A percentile compares a stretch with the other conserved stretches of the same genome.
Conservation (phyloP, 1,284 basidiomycete genomes). For the Leccinum ponderosum region DNA sequence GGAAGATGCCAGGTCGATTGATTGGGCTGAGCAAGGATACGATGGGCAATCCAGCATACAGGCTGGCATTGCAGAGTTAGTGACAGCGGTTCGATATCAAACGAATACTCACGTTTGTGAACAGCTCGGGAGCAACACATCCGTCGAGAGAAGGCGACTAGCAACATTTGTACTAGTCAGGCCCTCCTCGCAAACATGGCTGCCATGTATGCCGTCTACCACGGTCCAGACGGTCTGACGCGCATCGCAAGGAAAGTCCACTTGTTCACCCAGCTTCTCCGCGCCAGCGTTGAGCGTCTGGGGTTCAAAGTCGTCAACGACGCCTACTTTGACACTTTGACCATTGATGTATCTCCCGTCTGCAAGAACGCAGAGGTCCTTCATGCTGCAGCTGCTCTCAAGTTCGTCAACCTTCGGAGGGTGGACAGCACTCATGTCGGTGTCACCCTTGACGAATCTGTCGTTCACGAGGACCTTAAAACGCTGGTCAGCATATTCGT, state of each 20-base stretch:
- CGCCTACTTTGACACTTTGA: conserved; percentile 92
- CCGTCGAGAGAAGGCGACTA: conserved; percentile 93
- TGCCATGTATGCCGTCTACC: conserved; percentile 97
- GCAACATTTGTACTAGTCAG: conserved; percentile 93
- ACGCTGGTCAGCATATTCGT: conserved; percentile 85
- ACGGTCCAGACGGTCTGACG: conserved; percentile 86
- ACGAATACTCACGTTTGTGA: conserved; percentile 12
- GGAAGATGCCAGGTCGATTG: conserved; percentile 95
- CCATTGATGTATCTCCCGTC: conserved; percentile 73
- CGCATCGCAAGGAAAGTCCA: conserved; percentile 92
- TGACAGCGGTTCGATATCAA: conserved; percentile 6
- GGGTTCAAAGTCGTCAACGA: conserved; percentile 71
- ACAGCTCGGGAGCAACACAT: conserved; percentile 95
- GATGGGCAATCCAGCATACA: conserved; percentile 85
- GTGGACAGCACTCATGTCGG: conserved; percentile 82
- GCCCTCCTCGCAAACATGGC: conserved; percentile 96
- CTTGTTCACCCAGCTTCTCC: conserved; percentile 83
- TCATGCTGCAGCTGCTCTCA: conserved; percentile 67
- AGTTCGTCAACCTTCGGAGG: conserved; percentile 82
- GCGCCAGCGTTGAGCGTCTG: conserved; percentile 64
- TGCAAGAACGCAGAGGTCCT: conserved; percentile 63
- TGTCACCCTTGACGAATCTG: conserved; percentile 92
- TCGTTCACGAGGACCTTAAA: conserved; percentile 73
- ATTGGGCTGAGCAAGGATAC: conserved; percentile 90
- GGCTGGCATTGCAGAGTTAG: conserved; percentile 91